These are phyloP conservation scores for Niebla homalea DNA, from an alignment of 495 filamentous ascomycete species.

Conservation along the genomic window DNA sequence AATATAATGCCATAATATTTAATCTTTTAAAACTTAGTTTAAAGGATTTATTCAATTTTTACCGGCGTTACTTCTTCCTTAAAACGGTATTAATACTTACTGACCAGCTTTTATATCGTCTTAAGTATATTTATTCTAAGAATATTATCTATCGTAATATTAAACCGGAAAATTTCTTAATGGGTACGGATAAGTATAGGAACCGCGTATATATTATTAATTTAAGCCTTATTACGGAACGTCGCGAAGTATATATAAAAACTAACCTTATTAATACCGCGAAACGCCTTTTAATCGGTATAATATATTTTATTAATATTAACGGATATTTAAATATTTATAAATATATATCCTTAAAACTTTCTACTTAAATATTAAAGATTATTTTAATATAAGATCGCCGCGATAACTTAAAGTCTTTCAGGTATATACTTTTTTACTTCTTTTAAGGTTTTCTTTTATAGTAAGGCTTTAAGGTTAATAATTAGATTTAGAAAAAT, in stretches of 20 bases:
- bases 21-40: too few relatives aligned
- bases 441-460: too few relatives aligned
- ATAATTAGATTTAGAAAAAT: too few relatives aligned
- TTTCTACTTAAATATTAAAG: too few relatives aligned
- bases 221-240: conserved; percentile 60
- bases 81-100: conserved; percentile 29
- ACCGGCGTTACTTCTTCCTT: conserved; percentile 67
- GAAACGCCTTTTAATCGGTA: conserved; percentile 13
- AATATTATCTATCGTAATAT: conserved; percentile 11
- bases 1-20: too few relatives aligned
- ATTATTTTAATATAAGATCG: too few relatives aligned
- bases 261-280: too few relatives aligned
- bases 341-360: conserved; percentile 5
- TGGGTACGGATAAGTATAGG: conserved; percentile 8
- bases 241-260: background rate
- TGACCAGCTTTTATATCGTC: conserved; percentile 23
- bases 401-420: too few relatives aligned
- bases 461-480: too few relatives aligned
- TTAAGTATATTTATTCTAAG: conserved; percentile 25
- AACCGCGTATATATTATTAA: conserved; percentile 37
- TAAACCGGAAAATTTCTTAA: too few relatives aligned
- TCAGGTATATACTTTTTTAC: too few relatives aligned
- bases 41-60: too few relatives aligned
- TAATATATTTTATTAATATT: conserved; percentile 19
- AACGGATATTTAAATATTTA: conserved; percentile 22